Percentiles rank a stretch among this genome's conserved stretches.
phyloP scores from a whole-genome alignment of 495 filamentous ascomycete species.

The Penicillium pancosmium region DNA sequence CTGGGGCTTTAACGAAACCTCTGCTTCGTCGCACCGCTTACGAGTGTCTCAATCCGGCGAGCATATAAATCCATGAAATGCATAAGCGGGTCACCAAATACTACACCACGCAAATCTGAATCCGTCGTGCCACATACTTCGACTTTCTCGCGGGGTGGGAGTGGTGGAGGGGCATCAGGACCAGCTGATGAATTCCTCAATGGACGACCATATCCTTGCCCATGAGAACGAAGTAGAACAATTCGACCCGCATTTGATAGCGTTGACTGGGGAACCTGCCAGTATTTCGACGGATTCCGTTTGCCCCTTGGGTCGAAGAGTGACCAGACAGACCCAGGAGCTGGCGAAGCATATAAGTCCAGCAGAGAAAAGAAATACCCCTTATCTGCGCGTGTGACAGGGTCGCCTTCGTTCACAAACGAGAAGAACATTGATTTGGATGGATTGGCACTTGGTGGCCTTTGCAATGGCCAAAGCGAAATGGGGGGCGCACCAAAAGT shows the following conservation, averaged over 20 bases:
- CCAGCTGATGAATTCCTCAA: neutral
- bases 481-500: conserved; percentile 82
- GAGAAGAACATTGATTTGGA: conserved; percentile 70
- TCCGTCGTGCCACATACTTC: conserved; percentile 67
- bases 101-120: conserved; percentile 60
- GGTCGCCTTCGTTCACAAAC: conserved; percentile 85
- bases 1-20: neutral
- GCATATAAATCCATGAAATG: conserved; percentile 79
- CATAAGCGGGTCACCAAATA: conserved; percentile 80
- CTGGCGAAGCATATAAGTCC: conserved; percentile 66
- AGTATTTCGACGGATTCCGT: conserved; percentile 33
- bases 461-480: conserved; percentile 66
- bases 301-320: conserved; percentile 11
- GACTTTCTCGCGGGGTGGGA: conserved; percentile 47
- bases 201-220: conserved; percentile 6
- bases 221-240: conserved; percentile 56
- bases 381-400: conserved; percentile 74
- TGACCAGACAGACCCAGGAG: conserved; percentile 43
- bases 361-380: conserved; percentile 70
- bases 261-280: conserved; percentile 62
- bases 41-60: conserved; percentile 66
- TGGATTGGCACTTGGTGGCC: conserved; percentile 45
- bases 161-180: conserved; percentile 10
- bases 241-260: conserved; percentile 69
- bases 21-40: conserved; percentile 29